Evolutionary conservation across 345 rosid species (phyloP).

Genomic region (Barbarea vulgaris): DNA sequence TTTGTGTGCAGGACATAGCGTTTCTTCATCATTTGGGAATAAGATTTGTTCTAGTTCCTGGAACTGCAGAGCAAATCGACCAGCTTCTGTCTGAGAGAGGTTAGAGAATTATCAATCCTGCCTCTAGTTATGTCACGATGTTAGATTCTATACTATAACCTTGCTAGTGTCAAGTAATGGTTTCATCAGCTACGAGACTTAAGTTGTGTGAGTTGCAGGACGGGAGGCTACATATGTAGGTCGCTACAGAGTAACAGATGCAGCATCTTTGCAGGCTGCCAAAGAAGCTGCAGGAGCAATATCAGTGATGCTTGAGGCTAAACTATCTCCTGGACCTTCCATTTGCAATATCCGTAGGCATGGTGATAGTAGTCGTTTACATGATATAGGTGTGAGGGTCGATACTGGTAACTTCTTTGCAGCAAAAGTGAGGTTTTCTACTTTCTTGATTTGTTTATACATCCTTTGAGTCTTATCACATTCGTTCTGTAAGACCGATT

Average conservation of each 20-base stretch:
- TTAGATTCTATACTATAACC: not conserved
- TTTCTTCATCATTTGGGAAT: conserved; percentile 94
- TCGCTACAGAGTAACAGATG: conserved; percentile 81
- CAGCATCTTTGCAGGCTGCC: conserved; percentile 81
- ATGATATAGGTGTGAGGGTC: conserved; percentile 95
- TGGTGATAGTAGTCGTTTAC: conserved; percentile 86
- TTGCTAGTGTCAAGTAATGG: not conserved
- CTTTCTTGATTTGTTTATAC: conserved; percentile 18
- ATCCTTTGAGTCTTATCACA: not conserved
- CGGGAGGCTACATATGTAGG: conserved; percentile 69
- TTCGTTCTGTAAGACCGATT: not conserved
- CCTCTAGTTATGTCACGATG: conserved; percentile 5
- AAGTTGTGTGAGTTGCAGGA: conserved; percentile 49
- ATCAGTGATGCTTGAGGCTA: conserved; percentile 87
- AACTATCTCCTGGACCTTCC: conserved; percentile 95
- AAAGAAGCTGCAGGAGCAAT: conserved; percentile 96
- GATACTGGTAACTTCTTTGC: conserved; percentile 98
- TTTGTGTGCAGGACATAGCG: conserved; percentile 80
- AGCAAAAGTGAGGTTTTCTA: conserved; percentile 62
- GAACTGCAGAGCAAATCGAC: conserved; percentile 85
- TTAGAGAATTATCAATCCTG: conserved; percentile 20
- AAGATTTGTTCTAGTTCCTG: conserved; percentile 83
- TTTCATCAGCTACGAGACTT: not conserved
- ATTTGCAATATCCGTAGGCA: conserved; percentile 86
- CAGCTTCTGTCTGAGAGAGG: conserved; percentile 84